Evolutionary conservation across 305 asterid species (phyloP).

Genomic region (Plantago coronopus): DNA sequence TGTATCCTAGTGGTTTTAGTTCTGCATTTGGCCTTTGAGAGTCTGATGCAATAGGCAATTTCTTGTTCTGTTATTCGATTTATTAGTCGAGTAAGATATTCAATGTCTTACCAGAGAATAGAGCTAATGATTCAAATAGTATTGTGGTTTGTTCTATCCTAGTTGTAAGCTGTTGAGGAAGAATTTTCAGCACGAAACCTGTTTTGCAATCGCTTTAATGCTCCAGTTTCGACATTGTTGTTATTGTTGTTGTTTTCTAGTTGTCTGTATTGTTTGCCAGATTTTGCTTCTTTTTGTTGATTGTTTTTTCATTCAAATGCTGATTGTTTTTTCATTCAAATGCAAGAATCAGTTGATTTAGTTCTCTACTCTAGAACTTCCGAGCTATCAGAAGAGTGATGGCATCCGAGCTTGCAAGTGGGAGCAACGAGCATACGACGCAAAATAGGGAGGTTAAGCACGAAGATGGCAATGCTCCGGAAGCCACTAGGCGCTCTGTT

Average conservation of each 20-base stretch:
- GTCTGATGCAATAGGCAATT: not conserved
- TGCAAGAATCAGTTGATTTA: conserved; percentile 6
- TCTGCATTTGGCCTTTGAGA: not conserved
- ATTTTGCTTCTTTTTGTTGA: not conserved
- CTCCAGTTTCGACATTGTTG: too few species aligned
- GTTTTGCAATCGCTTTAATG: too few species aligned
- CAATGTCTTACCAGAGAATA: not conserved
- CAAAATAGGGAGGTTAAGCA: conserved; percentile 20
- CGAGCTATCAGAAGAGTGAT: conserved; percentile 17
- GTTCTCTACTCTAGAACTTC: conserved; percentile 9
- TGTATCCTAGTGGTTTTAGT: not conserved
- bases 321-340: conserved; percentile 10
- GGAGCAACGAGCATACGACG: conserved; percentile 26
- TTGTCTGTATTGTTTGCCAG: not conserved
- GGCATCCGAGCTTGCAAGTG: conserved; percentile 30
- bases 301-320: conserved; percentile 7
- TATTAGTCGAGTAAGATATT: not conserved
- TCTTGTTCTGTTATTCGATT: not conserved
- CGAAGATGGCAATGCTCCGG: conserved; percentile 17
- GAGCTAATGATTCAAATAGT: too few species aligned
- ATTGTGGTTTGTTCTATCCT: too few species aligned
- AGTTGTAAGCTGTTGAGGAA: too few species aligned
- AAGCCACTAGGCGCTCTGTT: conserved; percentile 25
- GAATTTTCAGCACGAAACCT: too few species aligned
- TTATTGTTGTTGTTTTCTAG: not conserved